phyloP scores from a whole-genome alignment of 768 basidiomycete genomes.

The Tricholoma terreum region DNA sequence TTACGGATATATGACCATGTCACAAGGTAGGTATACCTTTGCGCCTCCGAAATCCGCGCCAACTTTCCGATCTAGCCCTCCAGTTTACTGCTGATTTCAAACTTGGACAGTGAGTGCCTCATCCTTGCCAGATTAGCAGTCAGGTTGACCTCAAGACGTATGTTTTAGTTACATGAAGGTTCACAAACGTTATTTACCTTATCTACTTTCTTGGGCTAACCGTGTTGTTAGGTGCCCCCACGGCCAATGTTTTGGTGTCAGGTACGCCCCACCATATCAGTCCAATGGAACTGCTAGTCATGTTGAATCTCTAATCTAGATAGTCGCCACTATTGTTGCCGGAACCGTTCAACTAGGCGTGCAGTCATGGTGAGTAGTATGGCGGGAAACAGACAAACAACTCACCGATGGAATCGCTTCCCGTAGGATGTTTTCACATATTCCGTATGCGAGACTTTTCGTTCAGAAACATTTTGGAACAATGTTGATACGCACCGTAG shows the following conservation, averaged over 20 bases:
- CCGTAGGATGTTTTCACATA: constrained; percentile 57
- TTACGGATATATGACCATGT: constrained; percentile 66
- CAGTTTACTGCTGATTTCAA: constrained; percentile 74
- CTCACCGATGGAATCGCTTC: background rate
- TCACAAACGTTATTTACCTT: constrained; percentile 16
- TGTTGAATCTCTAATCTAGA: constrained; percentile 14
- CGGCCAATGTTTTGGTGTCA: constrained; percentile 69
- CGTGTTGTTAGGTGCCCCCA: constrained; percentile 47
- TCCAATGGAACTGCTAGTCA: background rate
- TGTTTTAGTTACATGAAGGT: constrained; percentile 46
- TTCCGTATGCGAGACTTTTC: constrained; percentile 42
- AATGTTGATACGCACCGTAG: constrained; percentile 21
- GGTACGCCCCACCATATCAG: constrained; percentile 18
- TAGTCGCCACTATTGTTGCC: constrained; percentile 57
- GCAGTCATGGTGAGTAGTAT: constrained; percentile 50
- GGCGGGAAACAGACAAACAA: background rate
- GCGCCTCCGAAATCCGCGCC: constrained; percentile 11
- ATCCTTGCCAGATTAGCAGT: background rate
- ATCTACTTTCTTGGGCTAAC: background rate
- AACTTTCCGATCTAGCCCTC: constrained; percentile 44
- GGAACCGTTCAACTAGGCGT: constrained; percentile 68
- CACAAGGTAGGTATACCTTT: constrained; percentile 33
- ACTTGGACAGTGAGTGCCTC: constrained; percentile 66
- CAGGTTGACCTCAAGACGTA: background rate
- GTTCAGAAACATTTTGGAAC: background rate